Conservation (phyloP, 2,329 filamentous ascomycete genomes). For the Fusarium sp. region DNA sequence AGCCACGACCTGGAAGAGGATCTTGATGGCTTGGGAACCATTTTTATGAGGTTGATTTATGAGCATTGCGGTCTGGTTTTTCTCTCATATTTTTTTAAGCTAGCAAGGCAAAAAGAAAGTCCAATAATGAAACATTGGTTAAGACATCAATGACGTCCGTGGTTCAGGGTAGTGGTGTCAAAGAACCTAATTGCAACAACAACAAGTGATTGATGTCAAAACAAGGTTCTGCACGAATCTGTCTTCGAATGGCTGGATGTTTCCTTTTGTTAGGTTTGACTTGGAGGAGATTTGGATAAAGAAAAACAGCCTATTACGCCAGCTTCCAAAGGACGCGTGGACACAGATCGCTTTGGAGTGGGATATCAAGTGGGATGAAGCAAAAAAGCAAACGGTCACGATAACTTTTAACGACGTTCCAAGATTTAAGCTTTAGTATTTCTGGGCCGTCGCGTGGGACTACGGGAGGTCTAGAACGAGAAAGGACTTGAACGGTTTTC, state of each 20-base stretch:
- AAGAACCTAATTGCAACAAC: neutral
- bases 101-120: constrained; percentile 25
- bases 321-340: constrained; percentile 6
- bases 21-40: constrained; percentile 30
- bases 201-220: neutral
- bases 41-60: constrained; percentile 33
- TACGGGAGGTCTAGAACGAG: neutral
- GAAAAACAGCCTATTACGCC: neutral
- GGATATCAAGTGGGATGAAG: constrained; percentile 24
- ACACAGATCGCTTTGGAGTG: constrained; percentile 2
- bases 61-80: constrained; percentile 36
- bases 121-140: constrained; percentile 17
- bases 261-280: neutral
- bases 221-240: neutral
- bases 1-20: constrained; percentile 34
- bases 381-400: neutral
- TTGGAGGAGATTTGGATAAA: neutral
- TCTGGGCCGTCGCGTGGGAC: neutral
- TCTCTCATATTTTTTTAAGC: neutral
- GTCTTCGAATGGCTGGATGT: neutral
- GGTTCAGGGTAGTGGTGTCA: neutral
- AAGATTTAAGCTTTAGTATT: constrained; percentile 14
- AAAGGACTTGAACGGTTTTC: neutral
- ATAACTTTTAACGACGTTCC: neutral
- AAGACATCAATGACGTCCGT: neutral